Evolutionary conservation across 345 rosid genomes (phyloP), one percentile per base, ranked within the genome.

Genomic region (Syzygium grande): DNA sequence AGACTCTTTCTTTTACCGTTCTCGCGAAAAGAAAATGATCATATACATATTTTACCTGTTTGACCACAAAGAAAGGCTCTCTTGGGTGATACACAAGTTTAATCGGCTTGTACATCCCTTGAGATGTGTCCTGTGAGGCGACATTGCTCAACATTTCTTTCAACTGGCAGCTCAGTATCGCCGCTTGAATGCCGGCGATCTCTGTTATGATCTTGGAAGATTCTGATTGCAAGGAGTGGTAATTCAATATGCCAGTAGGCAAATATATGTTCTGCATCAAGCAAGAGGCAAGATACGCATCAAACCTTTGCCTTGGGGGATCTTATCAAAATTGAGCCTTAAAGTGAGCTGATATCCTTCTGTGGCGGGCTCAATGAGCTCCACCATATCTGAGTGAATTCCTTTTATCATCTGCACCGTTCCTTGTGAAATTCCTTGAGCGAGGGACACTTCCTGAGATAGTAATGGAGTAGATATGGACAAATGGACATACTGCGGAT

Each of bases 311-410:
- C 92, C 92, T 65, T 38, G 90, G 23, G 96, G 96, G 85, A 96
- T 92, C 91, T 90, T 94, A 34, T 91, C 78, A 85, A 97, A 91
- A 86, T 95, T 68, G 53, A 97, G 91, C 88, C 87, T 89, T 77
- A 97, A 93, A 86, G 99, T 95, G 87, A 97, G 92, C 88, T 96
- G 99, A 89, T 96, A 97, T 89, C 99, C 99, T 90, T 95, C 91
- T 89, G 89, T 86, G 85, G 97, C 90, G 34, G 98, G 98, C 89
- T 96, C 94, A 85, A 96, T 91, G 86, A 97, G 93, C 88, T 94
- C 96, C 79, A 94, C 91, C 65, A 92, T 94, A 90, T 93, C 93
- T 51, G 91, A 87, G 63, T 90, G 91, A 84, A 93, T 90, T 80
- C 92, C 90, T 91, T 92, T 92, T 34, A 95, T 87, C 91, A 88